Conservation (phyloP, 2,329 filamentous ascomycete species). For the Colletotrichum noveboracense region DNA sequence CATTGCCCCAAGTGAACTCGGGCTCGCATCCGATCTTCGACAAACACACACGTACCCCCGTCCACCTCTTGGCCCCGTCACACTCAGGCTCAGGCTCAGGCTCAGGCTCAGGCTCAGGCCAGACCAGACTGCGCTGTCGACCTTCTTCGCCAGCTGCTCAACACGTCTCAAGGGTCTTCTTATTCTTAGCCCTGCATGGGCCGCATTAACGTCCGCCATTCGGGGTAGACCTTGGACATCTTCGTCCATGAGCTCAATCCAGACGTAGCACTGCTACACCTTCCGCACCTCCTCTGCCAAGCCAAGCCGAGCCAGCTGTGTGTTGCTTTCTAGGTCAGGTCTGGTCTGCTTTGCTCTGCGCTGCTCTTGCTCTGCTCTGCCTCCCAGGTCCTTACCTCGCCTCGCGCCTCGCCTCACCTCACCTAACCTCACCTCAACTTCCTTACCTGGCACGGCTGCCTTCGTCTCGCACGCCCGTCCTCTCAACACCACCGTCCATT, state of each 20-base stretch:
- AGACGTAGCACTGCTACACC: neutral
- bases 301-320: neutral
- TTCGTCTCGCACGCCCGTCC: neutral
- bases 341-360: neutral
- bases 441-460: constrained; percentile 3
- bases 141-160: neutral
- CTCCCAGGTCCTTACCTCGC: neutral
- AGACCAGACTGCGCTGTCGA: neutral
- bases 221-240: constrained; percentile 18
- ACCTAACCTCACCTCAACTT: neutral
- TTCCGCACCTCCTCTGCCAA: neutral
- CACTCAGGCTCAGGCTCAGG: neutral
- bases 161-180: constrained; percentile 12
- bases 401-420: neutral
- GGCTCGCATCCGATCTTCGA: constrained; percentile 16
- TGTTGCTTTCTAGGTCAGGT: neutral
- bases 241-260: constrained; percentile 1
- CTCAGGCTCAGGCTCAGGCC: neutral
- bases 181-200: constrained; percentile 17
- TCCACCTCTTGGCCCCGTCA: constrained; percentile 5
- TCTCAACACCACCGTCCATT: neutral
- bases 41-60: constrained; percentile 8
- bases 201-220: constrained; percentile 13
- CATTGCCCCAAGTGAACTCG: constrained; percentile 11
- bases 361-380: neutral